phyloP scores from a whole-genome alignment of 202 grass and related monocot species.

The Digitaria exilis region DNA sequence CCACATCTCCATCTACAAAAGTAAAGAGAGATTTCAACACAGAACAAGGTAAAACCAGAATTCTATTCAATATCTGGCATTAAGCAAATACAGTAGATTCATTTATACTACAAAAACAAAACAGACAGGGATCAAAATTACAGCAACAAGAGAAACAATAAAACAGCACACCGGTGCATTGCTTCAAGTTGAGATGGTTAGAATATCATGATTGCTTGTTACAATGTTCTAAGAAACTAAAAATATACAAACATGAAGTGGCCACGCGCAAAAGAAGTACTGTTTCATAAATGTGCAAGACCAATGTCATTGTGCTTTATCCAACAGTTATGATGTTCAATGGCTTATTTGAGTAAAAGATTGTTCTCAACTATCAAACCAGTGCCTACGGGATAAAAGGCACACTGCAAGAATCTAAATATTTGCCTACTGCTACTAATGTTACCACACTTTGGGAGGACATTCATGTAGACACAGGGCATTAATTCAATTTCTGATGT shows the following conservation, averaged over 20 bases:
- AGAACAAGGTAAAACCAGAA: neutral
- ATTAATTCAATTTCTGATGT: neutral
- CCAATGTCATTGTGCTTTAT: neutral
- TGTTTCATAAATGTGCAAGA: constrained; percentile 19
- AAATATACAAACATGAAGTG: neutral
- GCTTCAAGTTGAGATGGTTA: constrained; percentile 15
- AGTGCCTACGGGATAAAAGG: neutral
- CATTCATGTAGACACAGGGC: neutral
- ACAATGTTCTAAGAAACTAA: neutral
- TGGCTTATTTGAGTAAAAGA: neutral
- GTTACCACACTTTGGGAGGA: neutral
- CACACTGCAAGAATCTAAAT: neutral
- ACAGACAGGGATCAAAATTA: constrained; percentile 8
- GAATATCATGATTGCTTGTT: constrained; percentile 15
- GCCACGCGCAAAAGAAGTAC: neutral
- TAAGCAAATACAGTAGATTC: neutral
- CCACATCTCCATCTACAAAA: constrained; percentile 70
- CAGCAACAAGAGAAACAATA: constrained; percentile 3
- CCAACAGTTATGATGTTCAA: neutral
- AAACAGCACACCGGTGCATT: neutral
- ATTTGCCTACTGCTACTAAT: neutral
- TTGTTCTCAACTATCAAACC: constrained; percentile 5
- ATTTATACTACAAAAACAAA: constrained; percentile 9
- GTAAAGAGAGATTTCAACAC: constrained; percentile 28
- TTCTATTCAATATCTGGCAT: constrained; percentile 6